phyloP scores from a whole-genome alignment of 176 grass and related monocot genomes.

The Hordeum marinum region DNA sequence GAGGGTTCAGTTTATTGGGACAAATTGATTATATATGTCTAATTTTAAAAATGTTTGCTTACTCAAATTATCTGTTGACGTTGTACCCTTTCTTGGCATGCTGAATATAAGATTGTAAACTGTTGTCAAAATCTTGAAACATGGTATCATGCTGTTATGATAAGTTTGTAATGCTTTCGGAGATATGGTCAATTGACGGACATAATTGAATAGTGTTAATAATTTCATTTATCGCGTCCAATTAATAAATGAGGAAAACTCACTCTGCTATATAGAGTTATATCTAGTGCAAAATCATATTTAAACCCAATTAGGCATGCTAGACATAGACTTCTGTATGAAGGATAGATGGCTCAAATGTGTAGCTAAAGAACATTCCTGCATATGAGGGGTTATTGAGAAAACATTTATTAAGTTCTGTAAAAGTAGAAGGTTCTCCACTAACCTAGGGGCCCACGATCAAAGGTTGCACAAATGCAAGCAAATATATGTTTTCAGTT shows the following conservation, averaged over 20 bases:
- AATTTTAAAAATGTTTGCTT: neutral
- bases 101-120: neutral
- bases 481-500: neutral
- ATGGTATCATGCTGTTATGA: slow-evolving; percentile 4
- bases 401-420: too few relatives aligned
- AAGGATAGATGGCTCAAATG: slow-evolving; percentile 2
- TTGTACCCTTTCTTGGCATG: neutral
- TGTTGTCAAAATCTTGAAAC: neutral
- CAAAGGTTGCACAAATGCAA: neutral
- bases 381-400: neutral
- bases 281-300: neutral
- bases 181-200: neutral
- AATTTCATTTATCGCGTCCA: neutral
- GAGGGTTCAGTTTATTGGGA: neutral
- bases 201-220: neutral
- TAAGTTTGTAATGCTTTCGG: neutral
- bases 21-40: neutral
- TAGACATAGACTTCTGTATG: neutral
- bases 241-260: neutral
- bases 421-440: neutral
- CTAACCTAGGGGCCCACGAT: neutral
- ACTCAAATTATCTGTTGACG: neutral
- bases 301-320: neutral
- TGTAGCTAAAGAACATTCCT: neutral
- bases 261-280: neutral